Evolutionary conservation across 768 basidiomycete genomes (phyloP).

Genomic region (Pleurotus eryngii): DNA sequence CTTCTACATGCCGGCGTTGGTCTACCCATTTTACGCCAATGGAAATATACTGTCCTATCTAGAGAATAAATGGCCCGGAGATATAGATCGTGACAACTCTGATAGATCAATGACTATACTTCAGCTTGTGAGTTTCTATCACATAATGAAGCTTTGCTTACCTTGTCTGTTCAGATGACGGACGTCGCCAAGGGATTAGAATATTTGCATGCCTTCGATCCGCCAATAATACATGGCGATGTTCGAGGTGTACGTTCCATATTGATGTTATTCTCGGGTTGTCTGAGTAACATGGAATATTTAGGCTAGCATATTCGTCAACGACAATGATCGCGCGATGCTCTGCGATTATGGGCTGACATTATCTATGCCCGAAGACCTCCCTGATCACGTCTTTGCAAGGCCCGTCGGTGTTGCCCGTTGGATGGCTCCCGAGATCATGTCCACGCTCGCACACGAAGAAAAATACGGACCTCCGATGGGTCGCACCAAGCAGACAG

Average conservation of each 20-base stretch:
- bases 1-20: conserved; percentile 20
- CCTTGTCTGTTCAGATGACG: conserved; percentile 7
- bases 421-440: conserved; percentile 32
- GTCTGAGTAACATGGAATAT: background rate
- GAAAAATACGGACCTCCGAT: conserved; percentile 3
- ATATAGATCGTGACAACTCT: background rate
- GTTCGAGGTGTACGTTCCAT: conserved; percentile 15
- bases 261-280: too few relatives aligned
- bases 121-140: background rate
- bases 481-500: conserved; percentile 13
- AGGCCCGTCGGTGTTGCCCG: conserved; percentile 21
- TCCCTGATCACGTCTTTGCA: background rate
- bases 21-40: conserved; percentile 19
- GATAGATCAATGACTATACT: background rate
- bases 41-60: conserved; percentile 22
- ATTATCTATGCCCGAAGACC: background rate
- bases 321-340: conserved; percentile 15
- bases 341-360: conserved; percentile 27
- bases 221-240: conserved; percentile 24
- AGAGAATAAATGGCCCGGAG: background rate
- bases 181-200: conserved; percentile 20
- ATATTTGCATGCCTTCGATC: conserved; percentile 18
- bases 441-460: conserved; percentile 13
- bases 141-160: background rate
- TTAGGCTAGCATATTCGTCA: conserved; percentile 28